Conservation (phyloP, 768 basidiomycete genomes). For the Pleurotus citrinopileatus region DNA sequence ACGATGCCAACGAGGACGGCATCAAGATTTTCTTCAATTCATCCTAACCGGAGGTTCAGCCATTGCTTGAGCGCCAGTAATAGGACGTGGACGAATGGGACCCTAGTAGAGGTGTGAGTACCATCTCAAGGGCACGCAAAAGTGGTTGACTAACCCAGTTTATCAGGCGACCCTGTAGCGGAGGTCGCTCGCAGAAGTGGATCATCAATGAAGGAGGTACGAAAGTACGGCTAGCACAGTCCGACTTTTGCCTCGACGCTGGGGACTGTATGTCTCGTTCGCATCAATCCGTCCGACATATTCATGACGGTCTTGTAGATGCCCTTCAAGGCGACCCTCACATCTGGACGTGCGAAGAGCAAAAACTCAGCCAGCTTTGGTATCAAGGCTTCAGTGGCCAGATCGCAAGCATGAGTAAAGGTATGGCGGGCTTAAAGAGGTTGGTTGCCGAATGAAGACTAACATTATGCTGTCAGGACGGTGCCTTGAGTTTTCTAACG, state of each 20-base stretch:
- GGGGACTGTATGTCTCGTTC: not conserved
- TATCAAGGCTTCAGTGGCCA: not conserved
- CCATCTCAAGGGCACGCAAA: not conserved
- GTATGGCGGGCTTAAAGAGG: not conserved
- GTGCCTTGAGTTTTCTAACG: not conserved
- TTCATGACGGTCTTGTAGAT: not conserved
- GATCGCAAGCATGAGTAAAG: not conserved
- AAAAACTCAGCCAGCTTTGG: not conserved
- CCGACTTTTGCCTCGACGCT: not conserved
- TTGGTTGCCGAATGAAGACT: not conserved
- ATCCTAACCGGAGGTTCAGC: not conserved
- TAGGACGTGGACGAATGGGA: not conserved
- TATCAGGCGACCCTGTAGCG: not conserved
- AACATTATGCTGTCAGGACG: not conserved
- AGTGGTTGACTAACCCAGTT: not conserved
- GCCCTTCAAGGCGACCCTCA: not conserved
- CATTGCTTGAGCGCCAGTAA: not conserved
- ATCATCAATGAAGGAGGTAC: not conserved
- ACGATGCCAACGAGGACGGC: not conserved
- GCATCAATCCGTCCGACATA: not conserved
- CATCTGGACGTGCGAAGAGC: not conserved
- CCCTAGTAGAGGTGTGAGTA: not conserved
- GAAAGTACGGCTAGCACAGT: not conserved
- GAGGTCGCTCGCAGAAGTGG: not conserved
- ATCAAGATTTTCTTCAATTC: not conserved